Percentiles rank a stretch among this genome's conserved stretches.
phyloP scores from a whole-genome alignment of 2,329 filamentous ascomycete genomes.

The Canariomyces notabilis region DNA sequence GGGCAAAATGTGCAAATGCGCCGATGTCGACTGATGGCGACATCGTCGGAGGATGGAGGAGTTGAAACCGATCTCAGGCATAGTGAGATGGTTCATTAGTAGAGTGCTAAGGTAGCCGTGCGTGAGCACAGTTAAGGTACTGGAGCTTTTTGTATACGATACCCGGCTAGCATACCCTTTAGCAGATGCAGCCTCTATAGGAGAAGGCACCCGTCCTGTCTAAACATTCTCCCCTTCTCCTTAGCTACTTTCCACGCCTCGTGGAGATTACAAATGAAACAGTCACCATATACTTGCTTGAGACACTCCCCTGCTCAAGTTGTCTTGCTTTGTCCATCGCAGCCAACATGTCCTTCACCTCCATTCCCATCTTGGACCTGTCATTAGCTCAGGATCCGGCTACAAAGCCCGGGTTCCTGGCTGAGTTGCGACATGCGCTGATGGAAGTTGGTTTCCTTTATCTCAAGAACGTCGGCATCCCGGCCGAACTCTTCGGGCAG shows the following conservation, averaged over 20 bases:
- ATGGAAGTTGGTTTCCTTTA: constrained; percentile 88
- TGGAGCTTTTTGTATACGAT: constrained; percentile 1
- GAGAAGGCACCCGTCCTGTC: not conserved
- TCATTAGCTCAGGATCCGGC: constrained; percentile 56
- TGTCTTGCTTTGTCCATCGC: not conserved
- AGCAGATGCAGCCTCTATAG: constrained; percentile 5
- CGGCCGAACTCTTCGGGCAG: constrained; percentile 56
- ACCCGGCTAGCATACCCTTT: not conserved
- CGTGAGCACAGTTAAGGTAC: too few species aligned
- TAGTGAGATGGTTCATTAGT: too few species aligned
- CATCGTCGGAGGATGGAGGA: constrained; percentile 22
- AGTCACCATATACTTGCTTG: too few species aligned
- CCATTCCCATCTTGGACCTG: constrained; percentile 74
- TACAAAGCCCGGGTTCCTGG: constrained; percentile 68
- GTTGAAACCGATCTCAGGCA: constrained; percentile 9
- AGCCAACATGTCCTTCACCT: constrained; percentile 61
- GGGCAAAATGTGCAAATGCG: constrained; percentile 14
- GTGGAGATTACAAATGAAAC: too few species aligned
- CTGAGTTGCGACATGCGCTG: constrained; percentile 66
- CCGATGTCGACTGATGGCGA: constrained; percentile 34
- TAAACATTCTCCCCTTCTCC: not conserved
- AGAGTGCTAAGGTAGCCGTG: not conserved
- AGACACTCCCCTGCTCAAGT: too few species aligned
- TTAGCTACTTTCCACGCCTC: too few species aligned
- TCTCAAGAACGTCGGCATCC: constrained; percentile 71